These are phyloP conservation scores for Cercophora sp. DNA, from an alignment of 495 filamentous ascomycete species.

Conservation along the genomic window DNA sequence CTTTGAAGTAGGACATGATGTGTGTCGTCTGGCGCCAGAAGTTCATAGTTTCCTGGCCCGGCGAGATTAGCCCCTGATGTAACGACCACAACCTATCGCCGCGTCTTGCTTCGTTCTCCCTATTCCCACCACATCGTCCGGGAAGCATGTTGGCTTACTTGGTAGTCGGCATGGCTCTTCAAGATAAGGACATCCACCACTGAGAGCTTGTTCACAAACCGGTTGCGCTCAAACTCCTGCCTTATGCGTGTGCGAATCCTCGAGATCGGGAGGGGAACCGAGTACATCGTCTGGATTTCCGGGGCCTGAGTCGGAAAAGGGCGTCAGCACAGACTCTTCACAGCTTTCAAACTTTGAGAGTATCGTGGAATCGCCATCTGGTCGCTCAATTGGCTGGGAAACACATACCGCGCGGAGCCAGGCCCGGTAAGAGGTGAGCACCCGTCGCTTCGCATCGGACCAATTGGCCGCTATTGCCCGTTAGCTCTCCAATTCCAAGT, in stretches of 20 bases:
- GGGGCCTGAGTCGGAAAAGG: constrained; percentile 60
- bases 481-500: constrained; percentile 12
- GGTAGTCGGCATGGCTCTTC: constrained; percentile 85
- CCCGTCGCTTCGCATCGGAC: constrained; percentile 76
- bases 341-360: no score
- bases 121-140: neutral
- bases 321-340: no score
- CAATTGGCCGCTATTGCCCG: constrained; percentile 69
- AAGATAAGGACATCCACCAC: constrained; percentile 85
- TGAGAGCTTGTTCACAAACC: constrained; percentile 83
- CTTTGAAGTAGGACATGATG: constrained; percentile 93
- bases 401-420: constrained; percentile 87
- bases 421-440: constrained; percentile 80
- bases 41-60: constrained; percentile 87
- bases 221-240: constrained; percentile 94
- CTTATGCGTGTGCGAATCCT: constrained; percentile 88
- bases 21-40: constrained; percentile 98
- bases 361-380: no score
- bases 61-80: constrained; percentile 8
- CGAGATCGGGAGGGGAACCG: constrained; percentile 80
- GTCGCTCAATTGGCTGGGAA: neutral
- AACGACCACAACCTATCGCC: neutral
- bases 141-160: constrained; percentile 48
- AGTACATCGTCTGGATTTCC: constrained; percentile 95
- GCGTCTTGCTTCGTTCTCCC: neutral